Conservation (phyloP, 345 rosid genomes). For the Gossypium anomalum region DNA sequence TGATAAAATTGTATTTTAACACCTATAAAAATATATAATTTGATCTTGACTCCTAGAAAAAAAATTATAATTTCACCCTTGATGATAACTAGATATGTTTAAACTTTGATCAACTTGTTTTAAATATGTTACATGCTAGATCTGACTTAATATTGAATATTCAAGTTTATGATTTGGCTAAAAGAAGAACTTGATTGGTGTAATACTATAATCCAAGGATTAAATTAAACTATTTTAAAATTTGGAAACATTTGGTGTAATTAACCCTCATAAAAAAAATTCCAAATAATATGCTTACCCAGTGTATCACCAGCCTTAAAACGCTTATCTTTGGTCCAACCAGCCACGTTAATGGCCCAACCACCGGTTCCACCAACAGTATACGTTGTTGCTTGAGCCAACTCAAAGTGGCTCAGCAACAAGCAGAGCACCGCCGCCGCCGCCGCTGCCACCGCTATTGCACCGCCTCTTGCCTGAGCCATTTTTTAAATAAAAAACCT, state of each 20-base stretch:
- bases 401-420: conserved; percentile 23
- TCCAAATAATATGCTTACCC: conserved; percentile 15
- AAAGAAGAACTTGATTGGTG: no score
- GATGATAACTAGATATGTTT: no score
- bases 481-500: neutral
- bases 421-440: conserved; percentile 20
- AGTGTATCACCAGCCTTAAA: conserved; percentile 42
- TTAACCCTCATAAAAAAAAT: no score
- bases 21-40: no score
- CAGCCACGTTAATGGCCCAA: conserved; percentile 28
- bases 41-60: no score
- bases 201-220: no score
- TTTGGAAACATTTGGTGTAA: neutral
- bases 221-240: neutral
- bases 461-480: conserved; percentile 52
- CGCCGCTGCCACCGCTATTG: conserved; percentile 18
- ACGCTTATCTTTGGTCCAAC: conserved; percentile 37
- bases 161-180: no score
- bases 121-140: no score
- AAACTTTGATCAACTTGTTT: no score
- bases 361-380: conserved; percentile 41
- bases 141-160: no score
- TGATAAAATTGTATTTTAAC: no score
- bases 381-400: conserved; percentile 31
- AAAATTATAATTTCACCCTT: no score